Conservation (phyloP, 2,329 filamentous ascomycete genomes). For the Xylariaceae sp. region DNA sequence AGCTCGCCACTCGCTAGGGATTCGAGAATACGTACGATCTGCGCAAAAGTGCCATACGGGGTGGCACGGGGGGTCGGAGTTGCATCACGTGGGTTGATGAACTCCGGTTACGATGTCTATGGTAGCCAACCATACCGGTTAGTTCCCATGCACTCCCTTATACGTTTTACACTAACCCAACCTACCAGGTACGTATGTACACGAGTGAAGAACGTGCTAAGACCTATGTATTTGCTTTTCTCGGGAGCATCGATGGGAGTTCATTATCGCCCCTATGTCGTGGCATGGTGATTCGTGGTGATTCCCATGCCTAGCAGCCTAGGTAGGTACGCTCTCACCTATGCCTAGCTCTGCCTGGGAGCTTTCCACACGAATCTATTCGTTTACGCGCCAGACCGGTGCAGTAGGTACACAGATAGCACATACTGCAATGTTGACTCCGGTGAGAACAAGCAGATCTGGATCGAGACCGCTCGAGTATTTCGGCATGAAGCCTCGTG, state of each 20-base stretch:
- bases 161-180: too few species aligned
- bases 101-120: background rate
- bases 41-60: background rate
- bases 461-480: background rate
- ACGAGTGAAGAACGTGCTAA: background rate
- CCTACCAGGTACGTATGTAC: background rate
- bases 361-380: too few species aligned
- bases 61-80: background rate
- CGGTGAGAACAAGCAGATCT: background rate
- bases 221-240: background rate
- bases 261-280: background rate
- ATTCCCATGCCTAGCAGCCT: too few species aligned
- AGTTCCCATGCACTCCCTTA: background rate
- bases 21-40: too few species aligned
- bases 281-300: too few species aligned
- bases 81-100: background rate
- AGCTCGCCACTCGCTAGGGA: background rate
- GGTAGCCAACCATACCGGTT: background rate
- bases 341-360: too few species aligned
- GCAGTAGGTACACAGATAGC: background rate
- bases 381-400: too few species aligned
- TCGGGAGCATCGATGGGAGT: background rate
- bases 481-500: background rate
- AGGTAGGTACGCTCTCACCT: too few species aligned
- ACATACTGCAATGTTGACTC: background rate